Percentiles rank a stretch among this genome's conserved stretches.
Evolutionary conservation across 78 protist genomes (phyloP).

Genomic region (Diacronema lutheri): DNA sequence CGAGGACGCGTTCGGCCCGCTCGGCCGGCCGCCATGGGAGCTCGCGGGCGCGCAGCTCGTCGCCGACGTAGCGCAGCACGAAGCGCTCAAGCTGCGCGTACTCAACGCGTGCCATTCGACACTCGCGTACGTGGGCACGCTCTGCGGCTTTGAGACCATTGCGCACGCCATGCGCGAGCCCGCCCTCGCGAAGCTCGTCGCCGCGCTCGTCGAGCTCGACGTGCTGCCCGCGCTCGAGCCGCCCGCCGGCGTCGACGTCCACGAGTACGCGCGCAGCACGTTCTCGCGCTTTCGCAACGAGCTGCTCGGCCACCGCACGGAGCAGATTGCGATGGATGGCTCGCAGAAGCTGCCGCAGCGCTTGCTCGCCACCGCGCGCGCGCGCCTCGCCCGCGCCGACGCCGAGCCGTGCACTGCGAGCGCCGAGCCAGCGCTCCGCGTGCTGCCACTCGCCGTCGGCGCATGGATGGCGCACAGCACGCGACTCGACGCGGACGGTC

Average conservation of each 20-base stretch:
- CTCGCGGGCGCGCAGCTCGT: background rate
- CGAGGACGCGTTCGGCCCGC: slow-evolving; percentile 23
- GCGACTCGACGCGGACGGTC: no score
- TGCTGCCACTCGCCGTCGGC: no score
- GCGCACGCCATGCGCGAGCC: background rate
- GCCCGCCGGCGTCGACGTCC: slow-evolving; percentile 17
- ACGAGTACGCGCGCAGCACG: background rate
- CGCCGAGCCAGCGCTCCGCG: no score
- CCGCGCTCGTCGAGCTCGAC: background rate
- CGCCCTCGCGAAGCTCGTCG: background rate
- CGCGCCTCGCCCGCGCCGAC: no score
- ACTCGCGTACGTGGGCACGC: background rate
- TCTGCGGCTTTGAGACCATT: background rate
- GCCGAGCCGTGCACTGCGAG: no score
- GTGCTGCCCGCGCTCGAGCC: background rate
- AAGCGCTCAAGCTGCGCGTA: background rate
- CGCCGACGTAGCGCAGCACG: slow-evolving; percentile 1
- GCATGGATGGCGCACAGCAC: no score
- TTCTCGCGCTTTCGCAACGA: slow-evolving; percentile 3
- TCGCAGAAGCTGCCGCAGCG: background rate
- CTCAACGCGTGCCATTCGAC: slow-evolving; percentile 10
- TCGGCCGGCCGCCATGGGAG: slow-evolving; percentile 13
- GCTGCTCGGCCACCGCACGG: background rate
- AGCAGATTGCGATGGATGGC: slow-evolving; percentile 6
- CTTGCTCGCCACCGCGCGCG: background rate